A percentile compares a stretch with the other conserved stretches of the same genome.
Conservation (phyloP, 805 yeast genomes). For the Yamadazyma insecticola region DNA sequence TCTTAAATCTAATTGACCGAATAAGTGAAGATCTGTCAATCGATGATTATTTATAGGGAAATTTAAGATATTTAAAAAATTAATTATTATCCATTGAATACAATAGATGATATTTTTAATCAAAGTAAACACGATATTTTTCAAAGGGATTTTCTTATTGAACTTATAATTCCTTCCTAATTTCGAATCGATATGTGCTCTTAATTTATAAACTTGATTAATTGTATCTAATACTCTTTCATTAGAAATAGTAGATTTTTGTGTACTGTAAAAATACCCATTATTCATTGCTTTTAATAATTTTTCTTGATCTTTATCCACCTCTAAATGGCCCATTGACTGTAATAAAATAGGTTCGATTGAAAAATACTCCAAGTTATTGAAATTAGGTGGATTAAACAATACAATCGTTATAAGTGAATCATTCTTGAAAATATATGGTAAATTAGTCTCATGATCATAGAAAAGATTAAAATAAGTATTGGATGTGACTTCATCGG, state of each 20-base stretch:
- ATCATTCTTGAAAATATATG: too few relatives aligned
- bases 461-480: too few relatives aligned
- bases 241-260: constrained; percentile 22
- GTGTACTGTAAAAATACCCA: not conserved
- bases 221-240: constrained; percentile 28
- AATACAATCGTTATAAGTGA: constrained; percentile 23
- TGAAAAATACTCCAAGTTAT: constrained; percentile 72
- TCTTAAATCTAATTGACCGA: constrained; percentile 76
- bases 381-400: constrained; percentile 70
- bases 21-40: too few relatives aligned
- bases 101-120: too few relatives aligned
- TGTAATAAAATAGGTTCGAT: constrained; percentile 67
- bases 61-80: too few relatives aligned
- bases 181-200: constrained; percentile 7
- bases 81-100: too few relatives aligned
- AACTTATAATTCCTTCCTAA: not conserved
- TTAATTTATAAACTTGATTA: constrained; percentile 21
- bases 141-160: too few relatives aligned
- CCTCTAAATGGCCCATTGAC: constrained; percentile 33
- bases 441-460: too few relatives aligned
- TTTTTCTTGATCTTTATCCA: not conserved
- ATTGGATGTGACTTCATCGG: too few relatives aligned
- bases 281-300: not conserved
- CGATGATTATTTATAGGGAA: too few relatives aligned
- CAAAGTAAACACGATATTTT: too few relatives aligned